Evolutionary conservation across 129 eudicot species (phyloP), one percentile per base, ranked within the genome.

Genomic region (Lactuca saligna): DNA sequence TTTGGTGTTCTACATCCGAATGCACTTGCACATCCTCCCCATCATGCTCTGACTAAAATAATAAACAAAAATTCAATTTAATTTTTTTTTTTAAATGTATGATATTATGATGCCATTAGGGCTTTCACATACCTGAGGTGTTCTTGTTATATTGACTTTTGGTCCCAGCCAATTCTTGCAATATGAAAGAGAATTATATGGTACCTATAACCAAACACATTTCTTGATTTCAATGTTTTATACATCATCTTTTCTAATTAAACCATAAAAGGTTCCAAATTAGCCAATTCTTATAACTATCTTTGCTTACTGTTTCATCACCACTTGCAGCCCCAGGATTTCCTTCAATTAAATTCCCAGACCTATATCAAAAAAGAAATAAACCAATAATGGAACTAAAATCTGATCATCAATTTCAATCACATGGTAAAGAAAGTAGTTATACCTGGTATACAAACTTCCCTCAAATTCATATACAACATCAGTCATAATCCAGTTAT

Each of bases 91-190:
- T n/a, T n/a, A n/a, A 12, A 10, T 46, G 12, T 48, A 38, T 29
- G 37, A 29, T 41, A 64, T 32, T 44, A 57, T 70, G 68, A 75
- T 33, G 13, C n/a, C 6, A 61, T 17, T 20, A 53, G 42, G 14
- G 15, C 1, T 77, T 62, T 57, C 39, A 49, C 46, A 74, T 35
- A 81, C 98, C 98, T 92, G 98, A 57, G 98, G 98, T 64, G 96
- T 75, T 85, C 98, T 88, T 70, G 98, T 91, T 76, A 91, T 80
- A 76, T 92, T 92, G 37, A 92, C 98, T 88, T 84, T 82, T 64
- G 95, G 76, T 66, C 98, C 98, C 65, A 92, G 79, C 98, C 98
- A 92, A 79, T 78, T 88, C 84, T 92, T 92, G 89, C 98, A 92
- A 91, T 91, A 92, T 66, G 96, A 92, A 79, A 92, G 89, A 68